Conservation (phyloP, 1,139 yeast species). For the Geotrichum restrictum region DNA sequence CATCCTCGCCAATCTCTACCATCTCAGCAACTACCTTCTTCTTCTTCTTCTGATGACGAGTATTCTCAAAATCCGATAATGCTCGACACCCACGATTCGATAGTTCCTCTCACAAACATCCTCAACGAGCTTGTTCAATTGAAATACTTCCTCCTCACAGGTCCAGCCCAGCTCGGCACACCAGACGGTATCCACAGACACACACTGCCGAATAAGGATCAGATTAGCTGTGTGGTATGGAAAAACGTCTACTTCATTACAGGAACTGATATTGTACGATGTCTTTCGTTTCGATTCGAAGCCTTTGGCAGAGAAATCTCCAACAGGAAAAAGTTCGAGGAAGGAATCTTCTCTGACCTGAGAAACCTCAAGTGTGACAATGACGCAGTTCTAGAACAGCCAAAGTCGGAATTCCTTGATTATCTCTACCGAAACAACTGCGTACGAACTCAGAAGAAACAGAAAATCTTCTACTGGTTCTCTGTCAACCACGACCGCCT, state of each 20-base stretch:
- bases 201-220: conserved; percentile 80
- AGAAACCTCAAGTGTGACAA: conserved; percentile 81
- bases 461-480: conserved; percentile 95
- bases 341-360: conserved; percentile 88
- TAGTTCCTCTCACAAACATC: conserved; percentile 17
- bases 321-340: conserved; percentile 92
- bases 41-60: background rate
- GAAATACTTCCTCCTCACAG: conserved; percentile 22
- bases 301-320: conserved; percentile 82
- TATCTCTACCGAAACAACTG: conserved; percentile 83
- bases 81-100: conserved; percentile 5
- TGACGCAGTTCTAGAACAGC: conserved; percentile 84
- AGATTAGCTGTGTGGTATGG: conserved; percentile 91
- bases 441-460: conserved; percentile 90
- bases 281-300: conserved; percentile 82
- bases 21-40: background rate
- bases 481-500: conserved; percentile 91
- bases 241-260: conserved; percentile 84
- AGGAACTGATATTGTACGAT: conserved; percentile 93
- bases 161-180: conserved; percentile 18
- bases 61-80: background rate
- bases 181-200: conserved; percentile 32
- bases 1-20: background rate
- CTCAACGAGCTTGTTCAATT: conserved; percentile 18
- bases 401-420: conserved; percentile 80